Percentiles rank a stretch among this genome's conserved stretches.
These are phyloP conservation scores for Botryotinia globosa DNA, from an alignment of 2,329 filamentous ascomycete genomes.

Conservation along the genomic window DNA sequence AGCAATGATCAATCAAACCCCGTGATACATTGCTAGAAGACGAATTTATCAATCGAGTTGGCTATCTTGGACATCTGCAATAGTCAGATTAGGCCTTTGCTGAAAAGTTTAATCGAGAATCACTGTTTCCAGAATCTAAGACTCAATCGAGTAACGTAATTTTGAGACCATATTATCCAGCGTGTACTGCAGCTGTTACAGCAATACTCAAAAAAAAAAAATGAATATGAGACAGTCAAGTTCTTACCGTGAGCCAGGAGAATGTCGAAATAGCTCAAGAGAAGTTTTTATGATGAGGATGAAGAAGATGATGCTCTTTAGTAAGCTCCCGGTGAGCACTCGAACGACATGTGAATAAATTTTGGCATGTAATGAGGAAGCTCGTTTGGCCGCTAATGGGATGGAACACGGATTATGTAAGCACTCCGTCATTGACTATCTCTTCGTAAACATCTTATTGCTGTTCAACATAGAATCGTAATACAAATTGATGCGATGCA, in stretches of 20 bases:
- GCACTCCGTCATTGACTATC: neutral
- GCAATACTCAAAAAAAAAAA: neutral
- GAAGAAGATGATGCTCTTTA: neutral
- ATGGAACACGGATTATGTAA: neutral
- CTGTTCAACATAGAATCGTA: neutral
- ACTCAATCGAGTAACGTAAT: neutral
- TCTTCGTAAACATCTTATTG: neutral
- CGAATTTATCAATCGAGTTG: neutral
- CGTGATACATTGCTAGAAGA: neutral
- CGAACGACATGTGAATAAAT: neutral
- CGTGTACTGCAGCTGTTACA: neutral
- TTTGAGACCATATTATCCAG: neutral
- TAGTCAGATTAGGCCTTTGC: neutral
- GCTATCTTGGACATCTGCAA: neutral
- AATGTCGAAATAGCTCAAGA: neutral
- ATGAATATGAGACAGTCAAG: neutral
- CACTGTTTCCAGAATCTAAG: neutral
- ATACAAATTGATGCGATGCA: neutral
- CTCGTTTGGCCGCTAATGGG: neutral
- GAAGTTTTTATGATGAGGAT: neutral
- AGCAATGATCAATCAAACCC: neutral
- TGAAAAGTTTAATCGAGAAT: neutral
- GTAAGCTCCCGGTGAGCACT: neutral
- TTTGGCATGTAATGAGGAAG: neutral
- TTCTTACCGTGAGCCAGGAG: neutral